Evolutionary conservation across 176 grass and related monocot species (phyloP).

Genomic region (Alopecurus myosuroides): DNA sequence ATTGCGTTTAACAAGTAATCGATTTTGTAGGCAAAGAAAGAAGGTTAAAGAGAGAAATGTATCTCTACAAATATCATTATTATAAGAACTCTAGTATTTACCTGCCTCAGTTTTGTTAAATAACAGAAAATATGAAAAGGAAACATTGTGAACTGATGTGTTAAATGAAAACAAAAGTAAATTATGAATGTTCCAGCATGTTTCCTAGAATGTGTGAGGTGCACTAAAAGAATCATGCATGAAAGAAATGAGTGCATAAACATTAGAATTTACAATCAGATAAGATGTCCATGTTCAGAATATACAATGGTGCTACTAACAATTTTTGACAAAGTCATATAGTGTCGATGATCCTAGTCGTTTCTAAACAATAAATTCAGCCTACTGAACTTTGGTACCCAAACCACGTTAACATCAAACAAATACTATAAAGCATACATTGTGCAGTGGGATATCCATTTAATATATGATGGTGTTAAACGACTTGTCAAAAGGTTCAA

Average conservation of each 20-base stretch:
- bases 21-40: background rate
- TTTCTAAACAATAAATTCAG: background rate
- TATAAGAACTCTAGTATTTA: background rate
- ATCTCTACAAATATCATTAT: background rate
- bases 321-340: background rate
- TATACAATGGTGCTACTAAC: background rate
- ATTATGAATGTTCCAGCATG: background rate
- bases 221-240: background rate
- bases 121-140: background rate
- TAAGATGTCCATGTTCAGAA: background rate
- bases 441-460: background rate
- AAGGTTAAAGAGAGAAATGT: background rate
- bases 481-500: background rate
- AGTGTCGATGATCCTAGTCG: background rate
- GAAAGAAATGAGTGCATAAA: background rate
- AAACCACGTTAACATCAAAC: background rate
- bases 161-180: background rate
- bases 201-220: background rate
- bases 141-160: background rate
- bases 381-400: background rate
- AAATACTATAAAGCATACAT: background rate
- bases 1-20: background rate
- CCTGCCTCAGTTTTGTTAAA: background rate
- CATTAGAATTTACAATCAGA: background rate
- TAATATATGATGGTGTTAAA: background rate